Conservation (phyloP, 202 grass and related monocot genomes). For the Brachypodium distachyon region DNA sequence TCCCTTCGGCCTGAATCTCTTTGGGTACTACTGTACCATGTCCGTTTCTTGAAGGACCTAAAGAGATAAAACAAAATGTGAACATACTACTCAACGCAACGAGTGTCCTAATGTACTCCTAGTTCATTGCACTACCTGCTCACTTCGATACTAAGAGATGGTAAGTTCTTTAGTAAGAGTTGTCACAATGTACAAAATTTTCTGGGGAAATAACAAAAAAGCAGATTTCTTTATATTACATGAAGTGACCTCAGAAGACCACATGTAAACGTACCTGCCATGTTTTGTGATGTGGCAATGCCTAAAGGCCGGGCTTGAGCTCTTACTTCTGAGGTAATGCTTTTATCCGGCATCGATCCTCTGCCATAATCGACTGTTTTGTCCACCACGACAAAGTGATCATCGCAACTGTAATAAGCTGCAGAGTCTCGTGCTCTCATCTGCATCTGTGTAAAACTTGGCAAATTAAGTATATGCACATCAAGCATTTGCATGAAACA, state of each 20-base stretch:
- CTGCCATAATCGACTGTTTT: conserved; percentile 81
- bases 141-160: not conserved
- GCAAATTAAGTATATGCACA: not conserved
- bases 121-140: not conserved
- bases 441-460: conserved; percentile 45
- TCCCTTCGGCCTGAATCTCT: conserved; percentile 18
- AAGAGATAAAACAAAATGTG: not conserved
- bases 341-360: conserved; percentile 40
- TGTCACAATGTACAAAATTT: not conserved
- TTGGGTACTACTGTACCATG: not conserved
- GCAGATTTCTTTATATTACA: not conserved
- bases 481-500: not conserved
- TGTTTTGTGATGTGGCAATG: not conserved
- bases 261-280: conserved; percentile 26
- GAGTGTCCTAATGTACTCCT: not conserved
- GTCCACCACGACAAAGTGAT: conserved; percentile 98
- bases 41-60: conserved; percentile 35
- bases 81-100: not conserved
- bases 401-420: conserved; percentile 94
- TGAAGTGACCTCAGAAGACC: not conserved
- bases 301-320: not conserved
- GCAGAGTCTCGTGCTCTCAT: conserved; percentile 72
- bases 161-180: not conserved
- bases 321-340: conserved; percentile 25
- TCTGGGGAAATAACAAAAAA: not conserved